Evolutionary conservation across 164 flowering plant genomes (phyloP), one percentile per base, ranked within the genome.

Genomic region (Annona squamosa): DNA sequence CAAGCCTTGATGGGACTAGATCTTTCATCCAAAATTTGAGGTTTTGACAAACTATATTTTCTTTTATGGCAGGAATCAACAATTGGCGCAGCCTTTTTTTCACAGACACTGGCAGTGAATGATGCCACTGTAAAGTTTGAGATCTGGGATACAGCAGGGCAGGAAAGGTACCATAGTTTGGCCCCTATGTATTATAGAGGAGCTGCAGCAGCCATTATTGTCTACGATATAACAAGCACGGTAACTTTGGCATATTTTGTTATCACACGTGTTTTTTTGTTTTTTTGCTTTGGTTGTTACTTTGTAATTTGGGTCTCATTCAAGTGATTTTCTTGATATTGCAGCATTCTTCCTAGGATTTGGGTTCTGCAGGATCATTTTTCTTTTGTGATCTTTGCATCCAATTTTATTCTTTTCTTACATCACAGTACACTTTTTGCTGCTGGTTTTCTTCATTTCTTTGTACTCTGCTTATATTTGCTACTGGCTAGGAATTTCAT

Each of bases 101-200:
- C 91, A 1, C 91, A 87, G 66, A 87, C 91, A 4, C 46, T 89
- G 68, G 85, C 87, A n/a, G 86, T 85, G 64, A 84, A 82, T 65
- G 91, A 87, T 69, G 85, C 83, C 2, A 84, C 91, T 0, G 85
- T 89, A 52, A 89, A 89, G 71, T 86, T 89, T 74, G 91, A 89
- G 87, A 89, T 89, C 72, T 89, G 93, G 93, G 93, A 89, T 77
- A 89, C 93, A 0, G 93, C 93, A 4, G 93, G 93, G n/a, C 93
- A 89, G 72, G 93, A 89, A 78, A 79, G 91, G 75, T 89, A 89
- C 64, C 93, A 89, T 63, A 86, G 91, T 75, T 81, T 89, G 82
- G 93, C 93, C 73, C 93, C 93, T 37, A 89, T 89, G 93, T 87
- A 89, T 74, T 89, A 89, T 70, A 79, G 93, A 72, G 91, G 91